Conservation (phyloP, 1,284 basidiomycete genomes). For the Exobasidium rhododendri region DNA sequence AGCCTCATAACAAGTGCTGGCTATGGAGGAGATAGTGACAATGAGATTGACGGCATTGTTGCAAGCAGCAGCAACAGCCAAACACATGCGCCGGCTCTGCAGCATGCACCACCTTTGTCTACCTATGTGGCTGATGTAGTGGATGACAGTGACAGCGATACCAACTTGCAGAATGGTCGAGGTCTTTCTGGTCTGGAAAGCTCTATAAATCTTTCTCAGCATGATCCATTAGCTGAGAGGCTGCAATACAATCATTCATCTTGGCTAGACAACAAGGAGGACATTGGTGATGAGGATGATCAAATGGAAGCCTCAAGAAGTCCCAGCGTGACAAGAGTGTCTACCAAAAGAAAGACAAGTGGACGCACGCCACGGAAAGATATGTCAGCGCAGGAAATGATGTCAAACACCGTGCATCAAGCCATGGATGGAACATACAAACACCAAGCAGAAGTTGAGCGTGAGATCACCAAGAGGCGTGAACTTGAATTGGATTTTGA, state of each 20-base stretch:
- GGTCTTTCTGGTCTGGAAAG: background rate
- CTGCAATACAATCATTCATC: background rate
- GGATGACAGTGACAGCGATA: background rate
- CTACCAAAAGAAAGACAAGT: background rate
- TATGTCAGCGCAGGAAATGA: background rate
- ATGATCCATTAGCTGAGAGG: background rate
- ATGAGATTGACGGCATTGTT: background rate
- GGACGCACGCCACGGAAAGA: background rate
- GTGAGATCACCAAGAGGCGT: background rate
- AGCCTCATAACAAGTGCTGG: background rate
- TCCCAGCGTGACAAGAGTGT: background rate
- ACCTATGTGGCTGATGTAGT: background rate
- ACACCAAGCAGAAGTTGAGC: background rate
- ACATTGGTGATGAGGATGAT: background rate
- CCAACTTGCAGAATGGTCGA: background rate
- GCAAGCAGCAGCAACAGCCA: background rate
- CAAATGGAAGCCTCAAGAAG: background rate
- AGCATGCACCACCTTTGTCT: background rate
- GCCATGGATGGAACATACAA: background rate
- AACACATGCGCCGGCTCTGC: background rate
- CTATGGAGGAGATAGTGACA: background rate
- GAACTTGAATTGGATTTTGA: background rate
- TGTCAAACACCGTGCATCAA: background rate
- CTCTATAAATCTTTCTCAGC: background rate
- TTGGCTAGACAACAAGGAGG: background rate